Conservation (phyloP, 345 rosid species). For the Melaleuca alternifolia region DNA sequence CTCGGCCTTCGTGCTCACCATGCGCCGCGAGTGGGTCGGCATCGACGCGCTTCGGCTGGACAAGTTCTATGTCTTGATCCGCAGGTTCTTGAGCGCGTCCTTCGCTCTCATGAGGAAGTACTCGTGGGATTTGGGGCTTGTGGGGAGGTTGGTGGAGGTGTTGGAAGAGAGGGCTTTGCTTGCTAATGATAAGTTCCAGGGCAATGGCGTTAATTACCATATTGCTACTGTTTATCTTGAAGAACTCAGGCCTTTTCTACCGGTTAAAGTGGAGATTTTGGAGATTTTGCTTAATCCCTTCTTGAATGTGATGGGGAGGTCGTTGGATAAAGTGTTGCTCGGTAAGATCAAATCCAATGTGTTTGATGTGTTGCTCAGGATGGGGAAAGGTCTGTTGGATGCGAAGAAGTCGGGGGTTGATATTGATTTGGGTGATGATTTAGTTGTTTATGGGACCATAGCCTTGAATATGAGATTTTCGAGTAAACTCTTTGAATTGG, state of each 20-base stretch:
- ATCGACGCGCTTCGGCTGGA: conserved; percentile 78
- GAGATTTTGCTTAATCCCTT: conserved; percentile 41
- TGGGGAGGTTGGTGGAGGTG: conserved; percentile 27
- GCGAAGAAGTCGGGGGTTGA: conserved; percentile 26
- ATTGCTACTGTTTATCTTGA: conserved; percentile 63
- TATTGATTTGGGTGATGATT: conserved; percentile 36
- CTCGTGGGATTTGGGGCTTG: conserved; percentile 56
- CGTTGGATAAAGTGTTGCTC: conserved; percentile 52
- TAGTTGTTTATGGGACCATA: conserved; percentile 43
- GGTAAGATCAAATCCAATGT: conserved; percentile 64
- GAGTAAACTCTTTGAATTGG: conserved; percentile 57
- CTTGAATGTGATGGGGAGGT: conserved; percentile 38
- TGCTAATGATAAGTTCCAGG: conserved; percentile 40
- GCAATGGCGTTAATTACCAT: conserved; percentile 82
- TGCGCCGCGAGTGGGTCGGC: conserved; percentile 96
- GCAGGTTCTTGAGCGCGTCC: conserved; percentile 47
- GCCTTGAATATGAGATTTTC: conserved; percentile 48
- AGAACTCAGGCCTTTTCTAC: conserved; percentile 62
- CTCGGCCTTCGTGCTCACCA: conserved; percentile 63
- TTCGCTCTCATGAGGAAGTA: conserved; percentile 36
- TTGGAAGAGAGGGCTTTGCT: conserved; percentile 40
- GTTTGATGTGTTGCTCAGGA: conserved; percentile 48
- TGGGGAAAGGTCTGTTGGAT: conserved; percentile 50
- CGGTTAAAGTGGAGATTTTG: conserved; percentile 34
- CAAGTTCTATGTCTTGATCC: conserved; percentile 77